Base-by-base conservation (phyloP, 2,329 filamentous ascomycete genomes). In the Daldinia sp. region DNA sequence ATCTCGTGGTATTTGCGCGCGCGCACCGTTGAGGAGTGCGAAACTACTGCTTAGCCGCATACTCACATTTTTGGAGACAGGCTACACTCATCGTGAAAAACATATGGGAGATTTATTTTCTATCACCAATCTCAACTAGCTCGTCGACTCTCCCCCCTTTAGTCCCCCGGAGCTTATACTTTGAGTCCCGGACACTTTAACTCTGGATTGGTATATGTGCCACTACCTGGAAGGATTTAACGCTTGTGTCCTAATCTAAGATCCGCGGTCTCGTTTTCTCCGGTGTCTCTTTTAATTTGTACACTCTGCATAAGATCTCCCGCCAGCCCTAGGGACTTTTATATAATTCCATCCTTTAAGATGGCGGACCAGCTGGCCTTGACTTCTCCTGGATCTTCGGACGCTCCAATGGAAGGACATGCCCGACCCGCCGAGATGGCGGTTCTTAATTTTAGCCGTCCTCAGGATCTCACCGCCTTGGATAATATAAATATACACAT, bases 331-430 rank as follows among this genome's bases (percentile, higher is more conserved):
- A 52, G 51, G 32, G 34, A 34, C 55, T 3, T 43, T 47, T 41
- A 43, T 21, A 35, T 66, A 37, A 45, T 48, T 48, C n/a, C 15
- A n/a, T 13, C 30, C 21, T 41, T 34, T 19, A 55, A 25, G 25
- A 63, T 61, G 61, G 51, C 35, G 25, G 58, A 68, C 48, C 71
- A 68, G n/a, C 32, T 73, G 56, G 59, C 52, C 32, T 32, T 71
- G 50, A 66, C 65, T 29, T 60, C 65, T 11, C 48, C 70, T 23
- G 64, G 56, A 50, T 65, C 70, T 34, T 61, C 62, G 54, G 70
- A 64, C 27, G 52, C 66, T 57, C 50, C 57, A 29, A 57, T 71
- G 53, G 67, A 71, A 37, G 64, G 63, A 2, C 67, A 60, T 39
- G 45, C 66, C 10, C 67, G 65, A 34, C 52, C 70, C 32, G 30